Conservation (phyloP, 2,329 filamentous ascomycete genomes). For the Tolypocladium inflatum region DNA sequence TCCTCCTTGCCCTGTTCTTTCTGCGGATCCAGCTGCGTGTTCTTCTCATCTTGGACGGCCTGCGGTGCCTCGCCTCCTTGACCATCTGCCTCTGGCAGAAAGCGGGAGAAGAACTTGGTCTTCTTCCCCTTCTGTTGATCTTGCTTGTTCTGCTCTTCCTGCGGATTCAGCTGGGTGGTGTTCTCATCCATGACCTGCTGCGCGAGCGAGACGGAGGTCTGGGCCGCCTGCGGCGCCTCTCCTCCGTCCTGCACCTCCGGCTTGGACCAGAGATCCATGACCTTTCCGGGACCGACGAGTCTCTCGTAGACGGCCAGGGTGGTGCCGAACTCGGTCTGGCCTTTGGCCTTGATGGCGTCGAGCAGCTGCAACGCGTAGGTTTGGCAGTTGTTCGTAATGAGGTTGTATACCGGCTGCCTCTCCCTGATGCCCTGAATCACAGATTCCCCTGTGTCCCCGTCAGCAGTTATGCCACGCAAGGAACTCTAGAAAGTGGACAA, state of each 20-base stretch:
- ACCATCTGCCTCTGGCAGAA: constrained; percentile 10
- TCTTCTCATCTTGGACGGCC: constrained; percentile 30
- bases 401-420: constrained; percentile 41
- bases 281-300: constrained; percentile 36
- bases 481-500: not conserved
- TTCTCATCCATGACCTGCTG: constrained; percentile 45
- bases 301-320: constrained; percentile 43
- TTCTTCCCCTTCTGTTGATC: constrained; percentile 1
- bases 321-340: constrained; percentile 41
- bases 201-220: constrained; percentile 33
- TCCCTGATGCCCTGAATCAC: constrained; percentile 42
- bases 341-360: constrained; percentile 42
- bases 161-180: constrained; percentile 38
- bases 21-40: constrained; percentile 37
- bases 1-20: constrained; percentile 15
- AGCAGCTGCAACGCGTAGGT: constrained; percentile 44
- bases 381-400: constrained; percentile 53
- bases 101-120: not conserved
- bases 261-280: constrained; percentile 39
- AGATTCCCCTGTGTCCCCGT: constrained; percentile 31
- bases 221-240: not conserved
- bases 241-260: constrained; percentile 11
- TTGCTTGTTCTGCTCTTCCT: constrained; percentile 18
- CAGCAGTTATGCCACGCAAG: not conserved
- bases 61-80: not conserved